Conservation (phyloP, 2,329 filamentous ascomycete genomes). For the Paracoccidioides brasiliensis region DNA sequence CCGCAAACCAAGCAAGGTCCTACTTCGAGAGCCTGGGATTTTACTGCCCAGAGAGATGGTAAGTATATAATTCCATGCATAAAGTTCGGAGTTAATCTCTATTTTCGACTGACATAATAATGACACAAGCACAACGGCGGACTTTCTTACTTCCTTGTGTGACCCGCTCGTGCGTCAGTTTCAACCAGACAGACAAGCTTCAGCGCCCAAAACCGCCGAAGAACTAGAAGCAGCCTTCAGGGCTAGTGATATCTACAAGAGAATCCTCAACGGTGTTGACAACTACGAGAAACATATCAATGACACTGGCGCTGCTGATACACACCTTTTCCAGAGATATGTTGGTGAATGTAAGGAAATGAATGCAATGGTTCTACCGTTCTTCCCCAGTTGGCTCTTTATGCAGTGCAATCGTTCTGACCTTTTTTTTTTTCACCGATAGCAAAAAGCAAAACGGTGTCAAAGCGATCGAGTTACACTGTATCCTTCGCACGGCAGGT, state of each 20-base stretch:
- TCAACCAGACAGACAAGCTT: slow-evolving; percentile 44
- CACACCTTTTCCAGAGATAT: slow-evolving; percentile 38
- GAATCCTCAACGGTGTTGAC: slow-evolving; percentile 45
- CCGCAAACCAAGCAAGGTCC: slow-evolving; percentile 44
- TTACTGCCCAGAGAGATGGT: slow-evolving; percentile 40
- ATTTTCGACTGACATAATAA: slow-evolving; percentile 1
- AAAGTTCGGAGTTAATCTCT: background rate
- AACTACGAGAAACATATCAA: slow-evolving; percentile 40
- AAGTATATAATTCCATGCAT: slow-evolving; percentile 2
- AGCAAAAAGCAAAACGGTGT: slow-evolving; percentile 36
- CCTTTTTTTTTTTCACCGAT: background rate
- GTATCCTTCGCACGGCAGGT: slow-evolving; percentile 5
- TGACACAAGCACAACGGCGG: slow-evolving; percentile 51
- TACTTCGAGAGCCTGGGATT: slow-evolving; percentile 58
- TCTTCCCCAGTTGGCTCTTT: no score
- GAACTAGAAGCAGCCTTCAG: slow-evolving; percentile 58
- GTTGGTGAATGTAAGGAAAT: slow-evolving; percentile 40
- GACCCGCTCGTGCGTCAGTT: slow-evolving; percentile 54
- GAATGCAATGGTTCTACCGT: background rate
- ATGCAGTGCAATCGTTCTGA: background rate
- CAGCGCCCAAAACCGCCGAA: slow-evolving; percentile 54
- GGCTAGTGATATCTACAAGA: slow-evolving; percentile 47
- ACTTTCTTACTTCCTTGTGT: slow-evolving; percentile 64
- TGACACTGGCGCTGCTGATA: slow-evolving; percentile 40
- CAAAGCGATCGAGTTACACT: slow-evolving; percentile 3